A percentile compares a stretch with the other conserved stretches of the same genome.
These are phyloP conservation scores for Parsonsia alboflavescens DNA, from an alignment of 257 asterid species.

Conservation along the genomic window DNA sequence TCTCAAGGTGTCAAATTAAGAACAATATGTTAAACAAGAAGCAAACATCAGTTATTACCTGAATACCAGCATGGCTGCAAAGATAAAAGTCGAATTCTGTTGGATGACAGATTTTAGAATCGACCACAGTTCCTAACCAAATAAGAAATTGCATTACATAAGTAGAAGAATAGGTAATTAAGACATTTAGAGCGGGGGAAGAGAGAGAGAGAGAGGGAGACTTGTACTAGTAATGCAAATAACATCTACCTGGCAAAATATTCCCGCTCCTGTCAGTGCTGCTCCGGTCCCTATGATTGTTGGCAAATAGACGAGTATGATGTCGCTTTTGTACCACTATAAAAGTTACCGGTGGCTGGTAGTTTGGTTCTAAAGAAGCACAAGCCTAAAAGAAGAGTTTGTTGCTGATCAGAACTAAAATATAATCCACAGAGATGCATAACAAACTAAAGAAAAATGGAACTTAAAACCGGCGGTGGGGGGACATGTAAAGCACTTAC, in stretches of 20 bases:
- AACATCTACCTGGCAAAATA: slow-evolving; percentile 69
- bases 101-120: slow-evolving; percentile 94
- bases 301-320: slow-evolving; percentile 85
- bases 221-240: not conserved
- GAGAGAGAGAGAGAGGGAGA: not conserved
- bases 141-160: not conserved
- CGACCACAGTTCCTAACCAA: slow-evolving; percentile 81
- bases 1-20: not conserved
- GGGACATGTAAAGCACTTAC: slow-evolving; percentile 21
- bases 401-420: slow-evolving; percentile 10
- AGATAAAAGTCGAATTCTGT: slow-evolving; percentile 93
- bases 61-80: slow-evolving; percentile 97
- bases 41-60: slow-evolving; percentile 43
- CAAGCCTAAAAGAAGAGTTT: slow-evolving; percentile 56
- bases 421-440: not conserved
- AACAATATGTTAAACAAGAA: no score
- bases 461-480: not conserved
- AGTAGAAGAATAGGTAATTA: not conserved
- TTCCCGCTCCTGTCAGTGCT: slow-evolving; percentile 94
- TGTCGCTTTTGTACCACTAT: slow-evolving; percentile 94
- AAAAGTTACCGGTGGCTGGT: slow-evolving; percentile 96
- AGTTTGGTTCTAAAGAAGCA: slow-evolving; percentile 92
- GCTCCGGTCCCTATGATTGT: slow-evolving; percentile 81
- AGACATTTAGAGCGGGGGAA: not conserved
- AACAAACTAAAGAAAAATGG: not conserved